phyloP scores from a whole-genome alignment of 139 green algal genomes.

The Micractinium conductrix region DNA sequence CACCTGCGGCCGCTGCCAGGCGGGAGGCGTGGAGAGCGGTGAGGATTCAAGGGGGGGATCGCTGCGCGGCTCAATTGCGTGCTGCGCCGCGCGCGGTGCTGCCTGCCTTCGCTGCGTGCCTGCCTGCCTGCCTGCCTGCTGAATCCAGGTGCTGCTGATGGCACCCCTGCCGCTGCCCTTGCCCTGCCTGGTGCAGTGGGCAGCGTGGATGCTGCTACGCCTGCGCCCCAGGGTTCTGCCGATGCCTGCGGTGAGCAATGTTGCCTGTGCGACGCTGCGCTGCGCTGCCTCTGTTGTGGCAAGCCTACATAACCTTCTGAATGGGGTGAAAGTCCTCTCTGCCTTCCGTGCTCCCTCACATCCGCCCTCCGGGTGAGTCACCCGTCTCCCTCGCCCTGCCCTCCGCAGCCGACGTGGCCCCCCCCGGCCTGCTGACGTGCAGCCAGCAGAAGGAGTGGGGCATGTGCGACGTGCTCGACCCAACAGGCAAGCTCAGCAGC shows the following conservation, averaged over 20 bases:
- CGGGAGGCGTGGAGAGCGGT: neutral
- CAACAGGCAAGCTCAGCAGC: too few relatives aligned
- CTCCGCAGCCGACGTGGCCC: neutral
- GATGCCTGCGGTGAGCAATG: neutral
- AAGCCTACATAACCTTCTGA: neutral
- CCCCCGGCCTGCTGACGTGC: slow-evolving; percentile 38
- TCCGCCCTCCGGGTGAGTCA: too few relatives aligned
- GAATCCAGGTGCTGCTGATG: neutral
- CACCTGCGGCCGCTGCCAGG: slow-evolving; percentile 39
- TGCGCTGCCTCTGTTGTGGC: neutral
- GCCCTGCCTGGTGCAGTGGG: neutral
- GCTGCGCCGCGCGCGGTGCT: too few relatives aligned
- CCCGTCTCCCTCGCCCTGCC: neutral
- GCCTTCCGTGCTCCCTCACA: neutral
- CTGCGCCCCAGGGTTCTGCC: neutral
- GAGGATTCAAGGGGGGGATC: too few relatives aligned
- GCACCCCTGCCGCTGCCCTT: neutral
- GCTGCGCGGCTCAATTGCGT: too few relatives aligned
- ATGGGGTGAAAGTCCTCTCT: neutral
- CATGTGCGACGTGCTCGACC: neutral
- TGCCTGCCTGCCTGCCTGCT: neutral
- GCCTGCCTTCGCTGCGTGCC: neutral
- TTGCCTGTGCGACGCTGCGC: too few relatives aligned
- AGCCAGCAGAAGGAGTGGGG: slow-evolving; percentile 37
- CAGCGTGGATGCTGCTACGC: neutral